phyloP scores from a whole-genome alignment of 176 grass and related monocot species.

The Pontederia crassipes region DNA sequence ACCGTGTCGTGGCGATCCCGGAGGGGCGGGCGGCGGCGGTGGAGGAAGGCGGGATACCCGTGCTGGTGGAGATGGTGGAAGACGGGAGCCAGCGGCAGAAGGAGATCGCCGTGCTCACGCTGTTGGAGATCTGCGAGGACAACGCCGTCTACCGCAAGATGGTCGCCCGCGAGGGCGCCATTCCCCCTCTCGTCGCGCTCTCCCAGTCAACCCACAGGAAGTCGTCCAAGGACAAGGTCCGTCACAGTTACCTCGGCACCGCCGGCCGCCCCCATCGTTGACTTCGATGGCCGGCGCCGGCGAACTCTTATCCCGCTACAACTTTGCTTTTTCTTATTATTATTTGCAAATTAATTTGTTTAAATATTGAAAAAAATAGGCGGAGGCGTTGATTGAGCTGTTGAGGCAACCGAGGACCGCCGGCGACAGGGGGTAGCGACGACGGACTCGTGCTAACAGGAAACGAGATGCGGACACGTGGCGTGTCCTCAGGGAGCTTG shows the following conservation, averaged over 20 bases:
- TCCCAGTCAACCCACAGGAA: slow-evolving; percentile 57
- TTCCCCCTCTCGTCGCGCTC: slow-evolving; percentile 81
- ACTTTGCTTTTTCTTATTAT: background rate
- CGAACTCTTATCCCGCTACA: background rate
- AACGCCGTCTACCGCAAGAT: slow-evolving; percentile 54
- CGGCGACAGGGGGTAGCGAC: slow-evolving; percentile 26
- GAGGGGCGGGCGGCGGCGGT: slow-evolving; percentile 52
- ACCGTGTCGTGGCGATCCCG: slow-evolving; percentile 29
- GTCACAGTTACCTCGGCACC: slow-evolving; percentile 30
- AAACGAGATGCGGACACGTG: background rate
- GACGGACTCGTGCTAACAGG: slow-evolving; percentile 13
- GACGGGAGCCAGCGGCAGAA: slow-evolving; percentile 51
- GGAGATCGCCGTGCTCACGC: slow-evolving; percentile 56
- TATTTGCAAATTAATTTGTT: background rate
- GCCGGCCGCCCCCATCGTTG: background rate
- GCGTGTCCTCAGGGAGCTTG: too few relatives aligned
- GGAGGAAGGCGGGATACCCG: slow-evolving; percentile 64
- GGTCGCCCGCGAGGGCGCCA: slow-evolving; percentile 81
- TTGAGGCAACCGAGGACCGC: slow-evolving; percentile 52
- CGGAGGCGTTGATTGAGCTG: slow-evolving; percentile 65
- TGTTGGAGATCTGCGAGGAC: slow-evolving; percentile 88
- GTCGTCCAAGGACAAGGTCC: slow-evolving; percentile 54
- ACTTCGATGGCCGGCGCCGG: background rate
- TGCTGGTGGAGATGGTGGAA: slow-evolving; percentile 92
- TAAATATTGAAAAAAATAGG: slow-evolving; percentile 28